These are phyloP conservation scores for Verticillium alfalfae DNA, from an alignment of 2,329 filamentous ascomycete species.

Conservation along the genomic window DNA sequence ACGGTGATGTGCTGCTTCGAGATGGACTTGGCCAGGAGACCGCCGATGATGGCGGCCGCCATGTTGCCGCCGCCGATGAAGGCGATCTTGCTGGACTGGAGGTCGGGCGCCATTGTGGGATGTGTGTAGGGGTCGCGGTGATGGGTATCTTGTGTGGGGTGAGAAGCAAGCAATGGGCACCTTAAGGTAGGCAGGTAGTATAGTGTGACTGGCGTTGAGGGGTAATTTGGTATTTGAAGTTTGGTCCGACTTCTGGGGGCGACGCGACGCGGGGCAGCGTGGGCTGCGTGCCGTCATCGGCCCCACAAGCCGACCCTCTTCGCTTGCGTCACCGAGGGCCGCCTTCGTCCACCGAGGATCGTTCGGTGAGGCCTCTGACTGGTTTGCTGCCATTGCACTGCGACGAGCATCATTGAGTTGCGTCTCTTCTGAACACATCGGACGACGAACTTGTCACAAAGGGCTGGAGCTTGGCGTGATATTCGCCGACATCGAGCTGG, in stretches of 20 bases:
- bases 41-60: constrained; percentile 46
- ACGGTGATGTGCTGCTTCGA: constrained; percentile 38
- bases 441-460: no score
- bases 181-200: no score
- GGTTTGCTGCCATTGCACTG: neutral
- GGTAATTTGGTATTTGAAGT: neutral
- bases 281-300: neutral
- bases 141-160: neutral
- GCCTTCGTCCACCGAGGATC: neutral
- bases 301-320: neutral
- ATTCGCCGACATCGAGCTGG: no score
- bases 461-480: no score
- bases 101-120: constrained; percentile 4
- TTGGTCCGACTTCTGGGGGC: neutral
- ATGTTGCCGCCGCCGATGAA: constrained; percentile 40
- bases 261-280: neutral
- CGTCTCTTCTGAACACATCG: no score
- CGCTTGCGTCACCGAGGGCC: neutral
- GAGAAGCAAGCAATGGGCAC: neutral
- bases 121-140: neutral
- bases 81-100: constrained; percentile 5
- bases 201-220: neutral
- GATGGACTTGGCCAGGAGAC: constrained; percentile 37
- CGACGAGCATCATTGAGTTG: no score
- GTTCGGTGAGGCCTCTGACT: neutral